Evolutionary conservation across 2,329 filamentous ascomycete species (phyloP).

Genomic region (Hortaea werneckii): DNA sequence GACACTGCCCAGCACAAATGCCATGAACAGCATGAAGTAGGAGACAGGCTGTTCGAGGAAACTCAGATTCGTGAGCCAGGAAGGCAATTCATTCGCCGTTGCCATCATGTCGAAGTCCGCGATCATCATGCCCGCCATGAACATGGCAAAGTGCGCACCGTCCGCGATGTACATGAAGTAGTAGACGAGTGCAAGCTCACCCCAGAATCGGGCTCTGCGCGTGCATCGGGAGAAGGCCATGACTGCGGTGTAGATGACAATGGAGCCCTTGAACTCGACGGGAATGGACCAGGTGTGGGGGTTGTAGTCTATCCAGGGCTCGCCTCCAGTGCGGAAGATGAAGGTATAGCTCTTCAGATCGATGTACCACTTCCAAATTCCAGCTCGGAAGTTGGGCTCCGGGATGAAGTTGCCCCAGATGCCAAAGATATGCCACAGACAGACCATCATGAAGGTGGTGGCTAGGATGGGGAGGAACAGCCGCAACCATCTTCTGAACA

Average conservation of each 20-base stretch:
- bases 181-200: slow-evolving; percentile 43
- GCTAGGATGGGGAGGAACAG: slow-evolving; percentile 44
- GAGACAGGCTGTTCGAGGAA: slow-evolving; percentile 43
- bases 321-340: slow-evolving; percentile 48
- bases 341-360: slow-evolving; percentile 63
- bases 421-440: slow-evolving; percentile 44
- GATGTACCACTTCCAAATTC: slow-evolving; percentile 42
- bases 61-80: slow-evolving; percentile 36
- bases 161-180: slow-evolving; percentile 62
- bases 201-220: slow-evolving; percentile 44
- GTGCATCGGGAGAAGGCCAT: slow-evolving; percentile 49
- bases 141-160: slow-evolving; percentile 52
- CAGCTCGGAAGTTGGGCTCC: slow-evolving; percentile 35
- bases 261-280: slow-evolving; percentile 53
- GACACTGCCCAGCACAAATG: slow-evolving; percentile 51
- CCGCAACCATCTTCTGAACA: slow-evolving; percentile 43
- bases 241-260: slow-evolving; percentile 50
- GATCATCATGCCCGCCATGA: slow-evolving; percentile 51
- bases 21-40: slow-evolving; percentile 41
- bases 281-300: slow-evolving; percentile 56
- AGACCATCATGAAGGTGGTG: slow-evolving; percentile 46
- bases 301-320: slow-evolving; percentile 49
- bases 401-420: slow-evolving; percentile 30
- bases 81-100: slow-evolving; percentile 41
- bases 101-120: slow-evolving; percentile 52